phyloP scores from a whole-genome alignment of 2,329 filamentous ascomycete species.

The Fusarium sp. region DNA sequence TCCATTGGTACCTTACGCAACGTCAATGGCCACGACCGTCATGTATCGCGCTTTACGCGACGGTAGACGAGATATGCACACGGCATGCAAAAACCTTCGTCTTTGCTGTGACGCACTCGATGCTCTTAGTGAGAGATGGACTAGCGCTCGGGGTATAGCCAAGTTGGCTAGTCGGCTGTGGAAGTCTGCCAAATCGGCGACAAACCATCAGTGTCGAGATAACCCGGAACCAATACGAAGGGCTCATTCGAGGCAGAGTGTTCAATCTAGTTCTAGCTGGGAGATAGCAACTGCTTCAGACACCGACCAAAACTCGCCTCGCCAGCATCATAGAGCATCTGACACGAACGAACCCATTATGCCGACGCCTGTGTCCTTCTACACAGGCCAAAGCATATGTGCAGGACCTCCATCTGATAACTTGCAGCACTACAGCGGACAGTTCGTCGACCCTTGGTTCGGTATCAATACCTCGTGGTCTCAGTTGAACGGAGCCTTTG shows the following conservation, averaged over 20 bases:
- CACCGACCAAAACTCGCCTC: background rate
- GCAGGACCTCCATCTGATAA: background rate
- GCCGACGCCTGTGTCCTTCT: constrained; percentile 7
- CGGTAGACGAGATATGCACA: constrained; percentile 6
- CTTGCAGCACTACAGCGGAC: background rate
- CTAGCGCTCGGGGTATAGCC: constrained; percentile 22
- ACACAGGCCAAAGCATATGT: background rate
- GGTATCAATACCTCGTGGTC: background rate
- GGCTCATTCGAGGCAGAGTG: background rate
- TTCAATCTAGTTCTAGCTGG: background rate
- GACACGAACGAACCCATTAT: background rate
- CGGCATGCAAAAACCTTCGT: constrained; percentile 16
- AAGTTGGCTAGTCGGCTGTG: constrained; percentile 16
- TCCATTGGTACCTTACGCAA: constrained; percentile 24
- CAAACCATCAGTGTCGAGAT: background rate
- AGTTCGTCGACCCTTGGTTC: constrained; percentile 7
- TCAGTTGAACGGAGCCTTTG: constrained; percentile 15
- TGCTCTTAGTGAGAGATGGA: constrained; percentile 19
- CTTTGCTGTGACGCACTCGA: constrained; percentile 29
- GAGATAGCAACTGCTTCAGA: background rate
- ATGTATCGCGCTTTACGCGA: constrained; percentile 32
- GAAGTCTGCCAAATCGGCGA: constrained; percentile 4
- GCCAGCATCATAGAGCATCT: background rate
- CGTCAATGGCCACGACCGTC: constrained; percentile 28
- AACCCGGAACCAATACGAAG: background rate